A percentile compares a stretch with the other conserved stretches of the same genome.
These are phyloP conservation scores for Spinellus fusiger DNA, from an alignment of 192 early-diverging fungal genomes.

Conservation along the genomic window DNA sequence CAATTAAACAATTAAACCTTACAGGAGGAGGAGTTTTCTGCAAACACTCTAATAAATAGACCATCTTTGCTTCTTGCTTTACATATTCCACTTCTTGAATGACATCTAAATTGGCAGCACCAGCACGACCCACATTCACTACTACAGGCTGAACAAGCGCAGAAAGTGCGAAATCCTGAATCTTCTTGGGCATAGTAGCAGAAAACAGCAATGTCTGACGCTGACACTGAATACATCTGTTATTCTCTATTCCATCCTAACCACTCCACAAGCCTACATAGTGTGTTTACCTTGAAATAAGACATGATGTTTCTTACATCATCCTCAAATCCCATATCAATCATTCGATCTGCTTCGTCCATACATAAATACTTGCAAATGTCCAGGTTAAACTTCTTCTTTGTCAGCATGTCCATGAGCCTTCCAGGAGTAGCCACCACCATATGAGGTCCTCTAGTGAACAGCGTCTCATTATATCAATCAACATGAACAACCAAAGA, in stretches of 20 bases:
- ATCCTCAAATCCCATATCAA: constrained; percentile 98
- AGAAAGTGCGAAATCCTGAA: constrained; percentile 91
- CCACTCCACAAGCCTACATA: background rate
- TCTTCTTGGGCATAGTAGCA: constrained; percentile 92
- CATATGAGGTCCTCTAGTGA: constrained; percentile 77
- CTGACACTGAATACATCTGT: constrained; percentile 49
- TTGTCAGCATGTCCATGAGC: constrained; percentile 86
- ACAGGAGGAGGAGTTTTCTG: constrained; percentile 96
- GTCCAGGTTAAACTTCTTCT: constrained; percentile 84
- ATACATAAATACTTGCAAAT: constrained; percentile 86
- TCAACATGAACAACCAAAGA: background rate
- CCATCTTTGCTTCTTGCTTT: constrained; percentile 91
- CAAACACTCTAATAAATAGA: constrained; percentile 90
- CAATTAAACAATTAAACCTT: constrained; percentile 13
- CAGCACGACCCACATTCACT: constrained; percentile 97
- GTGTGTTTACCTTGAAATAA: constrained; percentile 65
- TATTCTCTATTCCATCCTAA: background rate
- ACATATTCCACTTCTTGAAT: constrained; percentile 98
- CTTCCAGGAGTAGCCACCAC: constrained; percentile 95
- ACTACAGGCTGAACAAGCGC: constrained; percentile 85
- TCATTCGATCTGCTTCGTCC: constrained; percentile 99
- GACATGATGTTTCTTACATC: constrained; percentile 95
- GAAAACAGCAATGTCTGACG: constrained; percentile 94
- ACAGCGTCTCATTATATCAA: background rate
- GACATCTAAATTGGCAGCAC: constrained; percentile 93